Conservation (phyloP, 2,329 filamentous ascomycete species). For the Orbilia brochopaga region DNA sequence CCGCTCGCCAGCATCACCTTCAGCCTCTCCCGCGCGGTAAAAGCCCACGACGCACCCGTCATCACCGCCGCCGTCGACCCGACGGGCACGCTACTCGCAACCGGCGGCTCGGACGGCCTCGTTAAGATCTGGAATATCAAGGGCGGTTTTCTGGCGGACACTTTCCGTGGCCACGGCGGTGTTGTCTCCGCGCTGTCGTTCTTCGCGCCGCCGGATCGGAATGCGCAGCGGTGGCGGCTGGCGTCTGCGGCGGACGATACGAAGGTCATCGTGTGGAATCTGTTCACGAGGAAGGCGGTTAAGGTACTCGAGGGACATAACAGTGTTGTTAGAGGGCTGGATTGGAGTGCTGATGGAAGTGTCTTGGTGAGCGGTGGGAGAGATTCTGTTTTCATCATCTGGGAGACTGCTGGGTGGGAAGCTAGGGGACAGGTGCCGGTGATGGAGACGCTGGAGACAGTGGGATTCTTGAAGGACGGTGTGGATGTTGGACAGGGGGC, state of each 20-base stretch:
- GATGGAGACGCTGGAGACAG: constrained; percentile 82
- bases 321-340: constrained; percentile 86
- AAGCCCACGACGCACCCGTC: constrained; percentile 88
- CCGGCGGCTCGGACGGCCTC: constrained; percentile 87
- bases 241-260: constrained; percentile 94
- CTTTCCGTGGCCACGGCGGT: constrained; percentile 89
- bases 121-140: constrained; percentile 97
- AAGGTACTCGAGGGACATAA: constrained; percentile 88
- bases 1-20: constrained; percentile 64
- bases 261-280: constrained; percentile 87
- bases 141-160: constrained; percentile 90
- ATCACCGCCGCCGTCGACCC: constrained; percentile 83
- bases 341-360: constrained; percentile 62
- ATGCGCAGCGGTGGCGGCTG: constrained; percentile 70
- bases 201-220: constrained; percentile 68
- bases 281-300: constrained; percentile 79
- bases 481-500: constrained; percentile 63
- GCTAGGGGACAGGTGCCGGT: constrained; percentile 78
- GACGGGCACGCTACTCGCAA: constrained; percentile 87
- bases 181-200: constrained; percentile 90
- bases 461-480: constrained; percentile 76
- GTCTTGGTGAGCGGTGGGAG: constrained; percentile 80
- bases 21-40: constrained; percentile 77
- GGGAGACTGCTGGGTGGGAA: constrained; percentile 88
- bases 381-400: constrained; percentile 92